A percentile compares a stretch with the other conserved stretches of the same genome.
Evolutionary conservation across 2,329 filamentous ascomycete genomes (phyloP).

Genomic region (Tolypocladium ovalisporum): DNA sequence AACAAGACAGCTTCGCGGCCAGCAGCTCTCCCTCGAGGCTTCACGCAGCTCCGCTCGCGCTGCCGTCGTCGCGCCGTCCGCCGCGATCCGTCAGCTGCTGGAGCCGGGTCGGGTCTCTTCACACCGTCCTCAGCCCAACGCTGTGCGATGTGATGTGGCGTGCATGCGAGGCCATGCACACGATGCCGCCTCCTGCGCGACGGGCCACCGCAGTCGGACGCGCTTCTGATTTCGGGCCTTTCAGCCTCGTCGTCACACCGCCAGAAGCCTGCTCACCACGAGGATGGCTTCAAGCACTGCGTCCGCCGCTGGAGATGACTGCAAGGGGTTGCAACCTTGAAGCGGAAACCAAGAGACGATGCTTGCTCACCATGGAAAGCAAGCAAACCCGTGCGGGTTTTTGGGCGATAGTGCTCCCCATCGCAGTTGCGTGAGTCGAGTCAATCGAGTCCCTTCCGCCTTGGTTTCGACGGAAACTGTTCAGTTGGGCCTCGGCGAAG

Average conservation of each 20-base stretch:
- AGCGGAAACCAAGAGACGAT: background rate
- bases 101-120: no score
- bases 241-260: constrained; percentile 5
- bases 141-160: background rate
- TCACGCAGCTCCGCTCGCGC: no score
- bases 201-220: background rate
- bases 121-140: background rate
- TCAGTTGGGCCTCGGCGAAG: background rate
- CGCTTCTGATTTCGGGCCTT: constrained; percentile 1
- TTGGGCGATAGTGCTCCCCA: background rate
- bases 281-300: no score
- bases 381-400: no score
- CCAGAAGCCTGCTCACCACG: background rate
- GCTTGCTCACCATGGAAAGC: background rate
- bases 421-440: background rate
- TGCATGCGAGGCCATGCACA: background rate
- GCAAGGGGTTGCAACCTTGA: no score
- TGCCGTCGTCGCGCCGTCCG: no score
- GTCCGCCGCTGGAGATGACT: no score
- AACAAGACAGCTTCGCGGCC: no score
- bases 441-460: background rate
- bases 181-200: background rate
- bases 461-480: background rate
- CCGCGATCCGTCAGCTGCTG: no score
- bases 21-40: no score